Conservation (phyloP, 306 rosid genomes). For the Prinsepia uniflora region DNA sequence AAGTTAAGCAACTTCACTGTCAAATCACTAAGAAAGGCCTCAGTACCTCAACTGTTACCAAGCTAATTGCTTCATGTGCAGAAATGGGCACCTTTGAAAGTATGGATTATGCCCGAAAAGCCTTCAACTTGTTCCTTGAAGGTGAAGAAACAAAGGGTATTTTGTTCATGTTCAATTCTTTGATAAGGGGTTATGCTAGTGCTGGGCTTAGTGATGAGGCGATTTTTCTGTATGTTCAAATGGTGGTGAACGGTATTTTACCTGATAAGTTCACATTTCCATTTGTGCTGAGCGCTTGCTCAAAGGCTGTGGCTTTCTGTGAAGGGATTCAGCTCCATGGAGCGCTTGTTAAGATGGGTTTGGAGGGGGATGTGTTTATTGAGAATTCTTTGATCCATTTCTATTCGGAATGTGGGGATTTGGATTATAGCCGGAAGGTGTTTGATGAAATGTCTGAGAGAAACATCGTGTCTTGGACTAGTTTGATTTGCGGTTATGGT, state of each 20-base stretch:
- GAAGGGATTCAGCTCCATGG: constrained; percentile 73
- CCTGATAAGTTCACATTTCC: constrained; percentile 79
- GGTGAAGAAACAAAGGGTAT: constrained; percentile 20
- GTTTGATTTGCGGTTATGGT: constrained; percentile 73
- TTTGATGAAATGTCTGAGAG: constrained; percentile 6
- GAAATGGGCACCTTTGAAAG: constrained; percentile 56
- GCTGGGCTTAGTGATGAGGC: constrained; percentile 51
- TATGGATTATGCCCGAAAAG: constrained; percentile 44
- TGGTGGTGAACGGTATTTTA: constrained; percentile 42
- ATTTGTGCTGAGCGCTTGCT: constrained; percentile 53
- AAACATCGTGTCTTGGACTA: constrained; percentile 75
- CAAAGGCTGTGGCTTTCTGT: constrained; percentile 43
- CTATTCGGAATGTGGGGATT: constrained; percentile 47
- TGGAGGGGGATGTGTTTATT: constrained; percentile 51
- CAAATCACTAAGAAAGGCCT: constrained; percentile 50
- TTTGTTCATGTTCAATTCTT: constrained; percentile 47
- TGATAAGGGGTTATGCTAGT: constrained; percentile 64
- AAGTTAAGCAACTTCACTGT: constrained; percentile 57
- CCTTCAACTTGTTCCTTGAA: constrained; percentile 34
- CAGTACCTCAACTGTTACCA: constrained; percentile 33
- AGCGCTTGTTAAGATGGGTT: constrained; percentile 53
- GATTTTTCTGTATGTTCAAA: constrained; percentile 40
- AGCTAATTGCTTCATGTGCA: constrained; percentile 42
- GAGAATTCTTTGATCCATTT: constrained; percentile 64
- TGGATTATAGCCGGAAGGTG: constrained; percentile 32